Conservation (phyloP, 192 early-diverging fungal genomes). For the Gamsiella multidivaricata region DNA sequence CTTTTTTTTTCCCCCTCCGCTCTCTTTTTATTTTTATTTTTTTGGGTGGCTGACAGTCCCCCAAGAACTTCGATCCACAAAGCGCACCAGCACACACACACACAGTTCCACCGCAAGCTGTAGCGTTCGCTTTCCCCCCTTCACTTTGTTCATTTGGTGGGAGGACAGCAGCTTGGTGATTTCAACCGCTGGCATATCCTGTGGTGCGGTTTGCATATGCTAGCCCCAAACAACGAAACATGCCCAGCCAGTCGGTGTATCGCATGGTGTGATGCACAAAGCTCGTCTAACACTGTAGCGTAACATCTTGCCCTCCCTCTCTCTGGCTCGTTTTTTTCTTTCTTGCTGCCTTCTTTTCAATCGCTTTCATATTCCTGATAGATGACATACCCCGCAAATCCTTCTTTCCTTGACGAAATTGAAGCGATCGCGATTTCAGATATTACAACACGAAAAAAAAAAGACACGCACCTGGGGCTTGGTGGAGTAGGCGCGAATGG, state of each 20-base stretch:
- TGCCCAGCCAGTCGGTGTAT: neutral
- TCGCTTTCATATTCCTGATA: neutral
- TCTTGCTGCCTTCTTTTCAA: neutral
- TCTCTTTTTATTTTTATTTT: slow-evolving; percentile 1
- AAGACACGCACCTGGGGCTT: slow-evolving; percentile 60
- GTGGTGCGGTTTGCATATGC: too few species aligned
- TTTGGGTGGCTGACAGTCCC: slow-evolving; percentile 17
- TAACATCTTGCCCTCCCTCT: neutral
- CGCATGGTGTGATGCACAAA: too few species aligned
- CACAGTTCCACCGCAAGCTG: neutral
- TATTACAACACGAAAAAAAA: neutral
- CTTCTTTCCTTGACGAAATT: neutral
- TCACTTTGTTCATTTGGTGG: too few species aligned
- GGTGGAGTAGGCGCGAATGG: slow-evolving; percentile 60
- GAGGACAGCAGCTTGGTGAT: too few species aligned
- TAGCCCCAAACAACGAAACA: neutral
- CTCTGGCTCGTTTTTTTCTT: neutral
- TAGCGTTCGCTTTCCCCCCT: too few species aligned
- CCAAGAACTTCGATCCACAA: neutral
- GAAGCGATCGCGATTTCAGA: neutral
- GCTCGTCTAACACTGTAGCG: too few species aligned
- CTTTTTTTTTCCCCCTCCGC: neutral
- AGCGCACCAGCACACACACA: neutral
- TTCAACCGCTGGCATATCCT: too few species aligned
- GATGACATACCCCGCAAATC: neutral